Base-by-base conservation (phyloP, 2,329 filamentous ascomycete species). In the Gyromitra esculenta region DNA sequence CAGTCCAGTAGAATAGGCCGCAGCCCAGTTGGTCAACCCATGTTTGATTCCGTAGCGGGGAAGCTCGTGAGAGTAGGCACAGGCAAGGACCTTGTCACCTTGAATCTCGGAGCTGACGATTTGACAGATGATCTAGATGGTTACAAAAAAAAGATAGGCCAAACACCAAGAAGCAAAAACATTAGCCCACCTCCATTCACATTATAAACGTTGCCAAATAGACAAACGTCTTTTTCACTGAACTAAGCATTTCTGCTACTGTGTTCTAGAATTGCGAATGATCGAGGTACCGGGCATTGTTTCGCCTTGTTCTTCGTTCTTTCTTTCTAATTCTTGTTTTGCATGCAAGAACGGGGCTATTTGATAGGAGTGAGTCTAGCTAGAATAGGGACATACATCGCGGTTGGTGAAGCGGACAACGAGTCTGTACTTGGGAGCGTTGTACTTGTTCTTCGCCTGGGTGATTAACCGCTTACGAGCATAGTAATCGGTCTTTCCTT, bases 361-460 rank as follows among this genome's bases (percentile, higher is more conserved):
- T n/a, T 45, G 37, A 18, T 57, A 54, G 69, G 60, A 65, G 60
- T 72, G 56, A 72, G 68, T 65, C 18, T 57, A 13, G 35, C 68
- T 48, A 31, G 18, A 31, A 52, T 96, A 94, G 94, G 95, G 92
- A 66, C 78, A 45, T 79, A 80, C 79, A 68, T 80, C 78, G 18
- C 77, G 77, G 71, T 80, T 80, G 71, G 79, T 79, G 73, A 80
- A 97, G 86, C 96, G 96, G 85, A 99, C 93, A 82, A 99, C 96
- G 84, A 99, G 92, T 85, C 96, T 93, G 91, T 99, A 98, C 91
- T 99, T 99, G 87, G 96, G 96, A 81, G 96, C 92, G 88, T 96
- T 97, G 92, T 98, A 99, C 92, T 99, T 99, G 93, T 99, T 99
- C 93, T 98, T 99, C 88, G 96, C 96, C 90, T 99, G 96, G 89